phyloP scores from a whole-genome alignment of 2,329 filamentous ascomycete species.

The Xylariaceae sp. region DNA sequence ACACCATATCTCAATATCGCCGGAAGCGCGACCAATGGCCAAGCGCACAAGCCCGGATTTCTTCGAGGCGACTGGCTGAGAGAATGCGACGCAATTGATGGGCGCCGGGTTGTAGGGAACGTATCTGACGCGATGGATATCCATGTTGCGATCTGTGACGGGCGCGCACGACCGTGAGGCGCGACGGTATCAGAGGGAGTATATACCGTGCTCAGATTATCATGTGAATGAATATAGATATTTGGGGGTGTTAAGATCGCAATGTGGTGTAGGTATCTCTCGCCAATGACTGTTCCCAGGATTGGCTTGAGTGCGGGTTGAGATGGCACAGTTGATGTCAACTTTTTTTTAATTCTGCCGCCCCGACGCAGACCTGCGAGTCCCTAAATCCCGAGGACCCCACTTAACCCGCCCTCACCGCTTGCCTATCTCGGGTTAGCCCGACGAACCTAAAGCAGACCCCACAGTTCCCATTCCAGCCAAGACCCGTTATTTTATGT shows the following conservation, averaged over 20 bases:
- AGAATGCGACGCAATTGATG: slow-evolving; percentile 94
- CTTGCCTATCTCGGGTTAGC: slow-evolving; percentile 7
- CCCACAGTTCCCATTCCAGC: neutral
- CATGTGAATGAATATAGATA: neutral
- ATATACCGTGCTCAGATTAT: neutral
- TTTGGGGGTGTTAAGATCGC: neutral
- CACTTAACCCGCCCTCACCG: slow-evolving; percentile 6
- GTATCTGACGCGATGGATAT: slow-evolving; percentile 95
- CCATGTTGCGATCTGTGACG: slow-evolving; percentile 52
- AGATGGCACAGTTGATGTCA: slow-evolving; percentile 2
- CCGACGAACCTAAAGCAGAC: too few relatives aligned
- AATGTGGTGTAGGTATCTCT: neutral
- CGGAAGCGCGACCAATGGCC: slow-evolving; percentile 87
- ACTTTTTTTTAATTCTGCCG: slow-evolving; percentile 24
- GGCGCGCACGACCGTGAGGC: slow-evolving; percentile 1
- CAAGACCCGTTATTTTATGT: neutral
- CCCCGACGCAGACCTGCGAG: slow-evolving; percentile 8
- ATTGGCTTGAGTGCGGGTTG: neutral
- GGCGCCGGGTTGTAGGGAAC: slow-evolving; percentile 85
- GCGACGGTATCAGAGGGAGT: slow-evolving; percentile 1
- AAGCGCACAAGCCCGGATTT: slow-evolving; percentile 63
- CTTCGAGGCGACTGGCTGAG: slow-evolving; percentile 57
- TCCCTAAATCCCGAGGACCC: slow-evolving; percentile 6
- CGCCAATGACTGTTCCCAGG: neutral
- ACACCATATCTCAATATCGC: slow-evolving; percentile 98